Percentiles rank a stretch among this genome's conserved stretches.
Evolutionary conservation across 495 filamentous ascomycete species (phyloP).

Genomic region (Penicillium salamii): DNA sequence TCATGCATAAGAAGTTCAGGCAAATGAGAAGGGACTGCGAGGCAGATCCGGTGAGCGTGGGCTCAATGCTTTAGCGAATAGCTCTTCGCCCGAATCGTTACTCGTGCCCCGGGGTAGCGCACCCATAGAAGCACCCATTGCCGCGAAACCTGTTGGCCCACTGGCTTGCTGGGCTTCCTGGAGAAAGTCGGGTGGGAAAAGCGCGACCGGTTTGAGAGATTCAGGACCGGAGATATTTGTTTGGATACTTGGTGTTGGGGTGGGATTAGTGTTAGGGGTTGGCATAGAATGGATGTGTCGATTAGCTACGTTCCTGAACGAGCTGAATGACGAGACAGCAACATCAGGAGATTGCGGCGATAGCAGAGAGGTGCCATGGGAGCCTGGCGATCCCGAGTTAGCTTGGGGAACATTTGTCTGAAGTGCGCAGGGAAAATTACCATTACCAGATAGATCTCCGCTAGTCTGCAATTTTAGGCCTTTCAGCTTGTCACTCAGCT

Average conservation of each 20-base stretch:
- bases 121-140: constrained; percentile 33
- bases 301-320: constrained; percentile 44
- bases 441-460: constrained; percentile 52
- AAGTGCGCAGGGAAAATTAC: constrained; percentile 22
- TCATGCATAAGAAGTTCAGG: constrained; percentile 1
- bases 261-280: constrained; percentile 28
- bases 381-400: neutral
- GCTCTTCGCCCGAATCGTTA: constrained; percentile 62
- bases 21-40: constrained; percentile 66
- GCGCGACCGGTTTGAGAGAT: constrained; percentile 29
- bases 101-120: constrained; percentile 21
- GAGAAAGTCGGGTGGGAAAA: constrained; percentile 41
- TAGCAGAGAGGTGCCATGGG: constrained; percentile 39
- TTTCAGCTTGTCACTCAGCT: constrained; percentile 70
- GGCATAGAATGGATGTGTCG: constrained; percentile 18
- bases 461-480: constrained; percentile 74
- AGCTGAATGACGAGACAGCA: constrained; percentile 62
- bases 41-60: constrained; percentile 76
- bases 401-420: neutral
- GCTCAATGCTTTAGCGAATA: constrained; percentile 79
- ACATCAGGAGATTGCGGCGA: constrained; percentile 63
- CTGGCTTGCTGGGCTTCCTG: constrained; percentile 39
- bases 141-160: constrained; percentile 30
- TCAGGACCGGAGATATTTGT: constrained; percentile 11
- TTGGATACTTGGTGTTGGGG: constrained; percentile 16